Conservation (phyloP, 2,329 filamentous ascomycete species). For the Plectosphaerella plurivora region DNA sequence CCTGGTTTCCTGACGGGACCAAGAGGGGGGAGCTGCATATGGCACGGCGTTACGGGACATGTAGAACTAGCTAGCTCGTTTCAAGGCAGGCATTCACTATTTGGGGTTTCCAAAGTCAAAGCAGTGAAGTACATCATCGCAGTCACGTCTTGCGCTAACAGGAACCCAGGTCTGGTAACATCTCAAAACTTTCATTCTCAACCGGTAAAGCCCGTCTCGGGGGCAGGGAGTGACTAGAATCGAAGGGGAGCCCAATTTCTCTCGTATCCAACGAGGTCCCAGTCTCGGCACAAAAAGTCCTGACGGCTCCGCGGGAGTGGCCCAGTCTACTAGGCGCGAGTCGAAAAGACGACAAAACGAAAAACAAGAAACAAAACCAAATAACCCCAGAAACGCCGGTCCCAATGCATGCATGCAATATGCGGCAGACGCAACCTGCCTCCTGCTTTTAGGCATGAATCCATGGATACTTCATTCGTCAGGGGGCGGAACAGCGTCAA, state of each 20-base stretch:
- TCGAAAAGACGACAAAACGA: background rate
- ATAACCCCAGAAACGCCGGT: conserved; percentile 6
- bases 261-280: background rate
- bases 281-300: background rate
- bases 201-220: too few relatives aligned
- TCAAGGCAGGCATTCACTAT: background rate
- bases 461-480: background rate
- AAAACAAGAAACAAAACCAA: background rate
- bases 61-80: conserved; percentile 23
- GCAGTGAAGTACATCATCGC: too few relatives aligned
- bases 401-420: conserved; percentile 7
- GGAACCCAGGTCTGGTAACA: too few relatives aligned
- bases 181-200: too few relatives aligned
- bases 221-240: background rate
- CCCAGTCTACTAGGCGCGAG: too few relatives aligned
- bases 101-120: background rate
- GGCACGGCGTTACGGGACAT: conserved; percentile 32
- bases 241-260: background rate
- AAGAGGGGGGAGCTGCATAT: conserved; percentile 22
- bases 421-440: background rate
- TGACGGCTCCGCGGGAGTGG: too few relatives aligned
- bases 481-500: background rate
- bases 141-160: too few relatives aligned
- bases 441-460: background rate
- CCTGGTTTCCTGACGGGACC: background rate